Evolutionary conservation across 73 alveolate genomes (phyloP).

Genomic region (Symbiodinium natans): DNA sequence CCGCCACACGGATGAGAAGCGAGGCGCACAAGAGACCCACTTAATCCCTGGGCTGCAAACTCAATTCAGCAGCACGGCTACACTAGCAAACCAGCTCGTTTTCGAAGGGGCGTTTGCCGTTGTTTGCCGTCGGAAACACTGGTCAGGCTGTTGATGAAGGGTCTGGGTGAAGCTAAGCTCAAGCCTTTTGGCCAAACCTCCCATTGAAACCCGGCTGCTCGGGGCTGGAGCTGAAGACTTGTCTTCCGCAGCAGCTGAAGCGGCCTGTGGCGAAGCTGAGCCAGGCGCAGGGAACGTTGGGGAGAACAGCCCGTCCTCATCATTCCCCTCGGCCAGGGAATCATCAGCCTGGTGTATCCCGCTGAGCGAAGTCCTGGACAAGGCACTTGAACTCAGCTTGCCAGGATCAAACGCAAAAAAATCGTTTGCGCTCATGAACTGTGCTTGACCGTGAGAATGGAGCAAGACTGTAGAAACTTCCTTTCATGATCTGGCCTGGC

Average conservation of each 20-base stretch:
- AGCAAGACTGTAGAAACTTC: too few species aligned
- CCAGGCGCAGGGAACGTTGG: background rate
- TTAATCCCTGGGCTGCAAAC: constrained; percentile 32
- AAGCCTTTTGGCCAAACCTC: too few species aligned
- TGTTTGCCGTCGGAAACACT: too few species aligned
- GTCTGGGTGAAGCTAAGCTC: too few species aligned
- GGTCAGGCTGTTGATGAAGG: too few species aligned
- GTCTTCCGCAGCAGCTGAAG: background rate
- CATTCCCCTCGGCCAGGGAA: background rate
- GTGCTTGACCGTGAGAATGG: too few species aligned
- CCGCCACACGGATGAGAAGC: constrained; percentile 91
- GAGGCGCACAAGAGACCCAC: constrained; percentile 81
- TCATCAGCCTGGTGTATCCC: background rate
- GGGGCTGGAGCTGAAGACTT: background rate
- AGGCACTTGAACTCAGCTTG: too few species aligned
- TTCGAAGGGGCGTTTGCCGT: too few species aligned
- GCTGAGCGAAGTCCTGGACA: background rate
- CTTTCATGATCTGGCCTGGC: background rate
- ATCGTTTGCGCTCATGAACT: too few species aligned
- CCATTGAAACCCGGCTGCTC: background rate
- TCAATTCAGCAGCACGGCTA: background rate
- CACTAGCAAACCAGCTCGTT: background rate
- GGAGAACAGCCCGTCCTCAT: background rate
- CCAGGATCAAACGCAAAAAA: too few species aligned
- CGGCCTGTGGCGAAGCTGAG: background rate